phyloP scores from a whole-genome alignment of 345 rosid species.

The Brassica juncea region DNA sequence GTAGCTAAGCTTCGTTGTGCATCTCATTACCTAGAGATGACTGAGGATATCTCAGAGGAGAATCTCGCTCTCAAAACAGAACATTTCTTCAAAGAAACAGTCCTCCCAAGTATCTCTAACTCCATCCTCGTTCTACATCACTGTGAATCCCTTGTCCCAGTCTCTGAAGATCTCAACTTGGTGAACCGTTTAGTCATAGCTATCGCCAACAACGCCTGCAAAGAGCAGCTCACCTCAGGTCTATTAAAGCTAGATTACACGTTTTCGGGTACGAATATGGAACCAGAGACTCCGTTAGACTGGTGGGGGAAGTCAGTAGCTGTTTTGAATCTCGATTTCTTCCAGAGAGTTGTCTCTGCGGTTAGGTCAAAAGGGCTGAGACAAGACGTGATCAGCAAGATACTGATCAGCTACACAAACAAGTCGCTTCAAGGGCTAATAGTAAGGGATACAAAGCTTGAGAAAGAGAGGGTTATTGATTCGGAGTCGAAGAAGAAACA shows the following conservation, averaged over 20 bases:
- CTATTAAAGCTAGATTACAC: constrained; percentile 80
- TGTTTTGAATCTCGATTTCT: constrained; percentile 70
- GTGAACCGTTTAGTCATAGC: constrained; percentile 65
- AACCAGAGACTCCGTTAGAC: constrained; percentile 73
- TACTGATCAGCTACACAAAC: constrained; percentile 76
- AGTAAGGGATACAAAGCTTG: constrained; percentile 58
- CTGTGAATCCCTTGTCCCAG: constrained; percentile 73
- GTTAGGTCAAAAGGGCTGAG: constrained; percentile 88
- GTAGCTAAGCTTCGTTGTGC: constrained; percentile 70
- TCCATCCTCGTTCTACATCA: constrained; percentile 71
- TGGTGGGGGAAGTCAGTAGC: constrained; percentile 96
- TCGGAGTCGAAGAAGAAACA: constrained; percentile 77
- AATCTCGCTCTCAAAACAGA: constrained; percentile 71
- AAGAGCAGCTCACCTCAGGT: constrained; percentile 96
- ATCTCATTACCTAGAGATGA: constrained; percentile 88
- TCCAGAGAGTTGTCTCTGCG: constrained; percentile 77
- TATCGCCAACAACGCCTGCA: constrained; percentile 85
- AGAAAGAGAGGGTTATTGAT: constrained; percentile 61
- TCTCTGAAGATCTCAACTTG: constrained; percentile 77
- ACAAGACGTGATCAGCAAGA: constrained; percentile 95
- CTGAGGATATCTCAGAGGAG: constrained; percentile 80
- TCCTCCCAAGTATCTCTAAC: constrained; percentile 67
- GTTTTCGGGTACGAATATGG: constrained; percentile 51
- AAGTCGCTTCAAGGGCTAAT: constrained; percentile 76
- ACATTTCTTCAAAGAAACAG: constrained; percentile 59